Conservation (phyloP, 495 filamentous ascomycete genomes). For the Aspergillus ostianus region DNA sequence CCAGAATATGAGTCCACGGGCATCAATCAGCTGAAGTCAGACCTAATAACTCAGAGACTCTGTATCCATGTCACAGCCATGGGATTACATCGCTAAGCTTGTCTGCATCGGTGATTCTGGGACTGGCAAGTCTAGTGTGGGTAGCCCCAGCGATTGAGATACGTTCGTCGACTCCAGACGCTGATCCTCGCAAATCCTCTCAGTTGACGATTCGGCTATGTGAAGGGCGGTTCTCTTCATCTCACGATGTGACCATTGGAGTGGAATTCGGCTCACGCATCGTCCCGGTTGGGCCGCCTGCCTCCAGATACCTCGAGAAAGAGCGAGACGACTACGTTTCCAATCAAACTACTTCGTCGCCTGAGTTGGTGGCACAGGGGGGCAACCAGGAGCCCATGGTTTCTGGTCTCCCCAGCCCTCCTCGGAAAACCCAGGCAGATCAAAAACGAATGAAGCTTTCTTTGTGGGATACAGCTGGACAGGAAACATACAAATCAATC, state of each 20-base stretch:
- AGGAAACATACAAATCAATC: slow-evolving; percentile 95
- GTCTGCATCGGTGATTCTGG: slow-evolving; percentile 95
- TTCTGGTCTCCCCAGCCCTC: slow-evolving; percentile 38
- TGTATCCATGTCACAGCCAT: slow-evolving; percentile 70
- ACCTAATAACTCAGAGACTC: not conserved
- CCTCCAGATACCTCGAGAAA: slow-evolving; percentile 40
- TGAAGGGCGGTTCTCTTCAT: slow-evolving; percentile 89
- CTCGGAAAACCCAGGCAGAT: slow-evolving; percentile 24
- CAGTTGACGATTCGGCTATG: slow-evolving; percentile 92
- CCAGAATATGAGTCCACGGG: slow-evolving; percentile 10
- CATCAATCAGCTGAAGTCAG: slow-evolving; percentile 1
- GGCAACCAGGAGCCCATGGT: slow-evolving; percentile 18
- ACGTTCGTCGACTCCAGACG: not conserved
- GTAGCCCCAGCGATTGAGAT: slow-evolving; percentile 18
- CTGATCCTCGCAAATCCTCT: slow-evolving; percentile 13
- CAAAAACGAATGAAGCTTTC: slow-evolving; percentile 80
- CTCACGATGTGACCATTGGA: slow-evolving; percentile 96
- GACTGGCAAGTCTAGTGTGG: slow-evolving; percentile 80
- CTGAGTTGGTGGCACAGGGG: slow-evolving; percentile 7
- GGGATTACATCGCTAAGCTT: slow-evolving; percentile 98
- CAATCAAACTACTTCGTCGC: slow-evolving; percentile 13
- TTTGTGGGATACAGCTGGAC: slow-evolving; percentile 95
- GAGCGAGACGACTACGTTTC: slow-evolving; percentile 25
- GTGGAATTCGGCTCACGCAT: slow-evolving; percentile 96
- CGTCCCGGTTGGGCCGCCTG: slow-evolving; percentile 84